A percentile compares a stretch with the other conserved stretches of the same genome.
Evolutionary conservation across 2,329 filamentous ascomycete genomes (phyloP).

Genomic region (Camillea tinctor): DNA sequence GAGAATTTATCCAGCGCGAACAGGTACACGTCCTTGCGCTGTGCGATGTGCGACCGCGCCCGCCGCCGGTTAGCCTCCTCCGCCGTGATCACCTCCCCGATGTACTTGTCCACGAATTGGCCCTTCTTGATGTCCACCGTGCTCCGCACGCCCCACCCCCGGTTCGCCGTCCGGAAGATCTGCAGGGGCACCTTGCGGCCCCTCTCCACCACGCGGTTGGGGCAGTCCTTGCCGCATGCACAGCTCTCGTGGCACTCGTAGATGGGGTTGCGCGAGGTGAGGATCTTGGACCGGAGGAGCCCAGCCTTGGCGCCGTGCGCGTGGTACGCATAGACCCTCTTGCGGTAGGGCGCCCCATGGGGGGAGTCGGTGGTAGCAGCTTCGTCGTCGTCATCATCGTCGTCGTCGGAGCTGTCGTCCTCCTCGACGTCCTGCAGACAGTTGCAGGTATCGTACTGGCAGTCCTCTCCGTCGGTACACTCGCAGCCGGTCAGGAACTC

Average conservation of each 20-base stretch:
- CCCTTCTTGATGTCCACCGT: conserved; percentile 64
- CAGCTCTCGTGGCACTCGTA: conserved; percentile 80
- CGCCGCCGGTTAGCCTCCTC: conserved; percentile 66
- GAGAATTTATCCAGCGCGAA: conserved; percentile 82
- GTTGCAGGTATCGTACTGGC: conserved; percentile 65
- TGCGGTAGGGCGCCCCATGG: conserved; percentile 30
- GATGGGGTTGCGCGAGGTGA: conserved; percentile 60
- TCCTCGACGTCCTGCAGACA: conserved; percentile 59
- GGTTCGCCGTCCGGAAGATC: conserved; percentile 70
- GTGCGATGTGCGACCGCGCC: conserved; percentile 49
- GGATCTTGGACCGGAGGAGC: conserved; percentile 50
- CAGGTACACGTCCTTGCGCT: conserved; percentile 74
- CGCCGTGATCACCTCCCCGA: conserved; percentile 68
- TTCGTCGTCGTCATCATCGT: conserved; percentile 59
- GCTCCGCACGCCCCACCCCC: conserved; percentile 76
- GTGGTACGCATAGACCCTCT: conserved; percentile 63
- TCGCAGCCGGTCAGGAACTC: conserved; percentile 69
- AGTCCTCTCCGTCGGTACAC: conserved; percentile 61
- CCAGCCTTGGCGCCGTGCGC: conserved; percentile 51
- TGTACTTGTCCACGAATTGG: conserved; percentile 77
- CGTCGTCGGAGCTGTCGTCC: conserved; percentile 50
- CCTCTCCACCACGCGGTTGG: conserved; percentile 74
- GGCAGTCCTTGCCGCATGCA: conserved; percentile 61
- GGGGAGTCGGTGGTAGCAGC: conserved; percentile 41
- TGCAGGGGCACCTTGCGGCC: conserved; percentile 70